A percentile compares a stretch with the other conserved stretches of the same genome.
Conservation (phyloP, 2,329 filamentous ascomycete genomes). For the Allantophomopsis cytisporea region DNA sequence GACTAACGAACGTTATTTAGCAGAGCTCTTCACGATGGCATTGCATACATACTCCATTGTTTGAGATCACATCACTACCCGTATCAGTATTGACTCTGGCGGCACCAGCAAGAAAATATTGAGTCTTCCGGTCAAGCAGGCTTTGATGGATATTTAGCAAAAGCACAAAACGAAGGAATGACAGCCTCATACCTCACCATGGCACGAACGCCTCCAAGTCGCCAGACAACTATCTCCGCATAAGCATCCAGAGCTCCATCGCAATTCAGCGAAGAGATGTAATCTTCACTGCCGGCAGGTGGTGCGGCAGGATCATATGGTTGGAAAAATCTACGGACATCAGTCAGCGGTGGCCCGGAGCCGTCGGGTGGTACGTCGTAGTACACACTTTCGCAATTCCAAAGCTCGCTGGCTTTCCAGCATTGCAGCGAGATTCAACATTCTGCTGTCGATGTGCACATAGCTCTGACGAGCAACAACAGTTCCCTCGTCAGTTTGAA, state of each 20-base stretch:
- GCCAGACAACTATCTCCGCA: conserved; percentile 5
- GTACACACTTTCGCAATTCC: conserved; percentile 16
- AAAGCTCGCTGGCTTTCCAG: conserved; percentile 8
- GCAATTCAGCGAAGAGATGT: conserved; percentile 13
- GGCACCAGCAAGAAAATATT: conserved; percentile 15
- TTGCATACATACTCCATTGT: conserved; percentile 1
- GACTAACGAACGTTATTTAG: no score
- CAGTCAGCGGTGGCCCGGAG: neutral
- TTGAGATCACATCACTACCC: conserved; percentile 3
- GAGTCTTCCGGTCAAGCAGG: conserved; percentile 12
- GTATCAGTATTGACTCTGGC: conserved; percentile 1
- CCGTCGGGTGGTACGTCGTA: neutral
- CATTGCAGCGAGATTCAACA: no score
- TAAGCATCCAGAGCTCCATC: conserved; percentile 9
- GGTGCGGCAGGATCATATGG: neutral
- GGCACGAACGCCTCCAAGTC: conserved; percentile 11
- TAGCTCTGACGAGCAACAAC: no score
- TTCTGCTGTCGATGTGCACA: no score
- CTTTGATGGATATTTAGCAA: conserved; percentile 3
- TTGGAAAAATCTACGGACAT: conserved; percentile 2
- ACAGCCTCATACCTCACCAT: conserved; percentile 13
- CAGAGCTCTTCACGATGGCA: no score
- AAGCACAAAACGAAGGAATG: neutral
- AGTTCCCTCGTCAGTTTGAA: no score
- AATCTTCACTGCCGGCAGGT: neutral